Base-by-base conservation (phyloP, 495 filamentous ascomycete genomes). In the Platismatia glauca region DNA sequence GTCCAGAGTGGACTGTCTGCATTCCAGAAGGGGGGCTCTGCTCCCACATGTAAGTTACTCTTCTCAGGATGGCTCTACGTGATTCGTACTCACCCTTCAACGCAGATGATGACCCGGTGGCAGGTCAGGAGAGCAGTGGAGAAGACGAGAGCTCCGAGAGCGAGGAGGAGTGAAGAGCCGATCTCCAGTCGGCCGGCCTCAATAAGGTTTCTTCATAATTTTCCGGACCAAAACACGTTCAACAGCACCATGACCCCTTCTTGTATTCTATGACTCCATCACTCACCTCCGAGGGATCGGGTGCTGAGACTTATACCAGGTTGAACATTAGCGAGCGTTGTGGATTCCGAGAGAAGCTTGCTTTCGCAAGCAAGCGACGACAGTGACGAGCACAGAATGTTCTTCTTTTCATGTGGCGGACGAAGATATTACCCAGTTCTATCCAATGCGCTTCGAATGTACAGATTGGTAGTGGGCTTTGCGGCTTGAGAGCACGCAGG, bases 1-100 rank as follows among this genome's bases (percentile, higher is more conserved):
- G 83, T 98, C 22, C 80, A 86, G 71, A 82, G 76, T 67, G 79
- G 77, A 46, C 70, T 81, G 9, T 78, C 76, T 29, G 75, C 77
- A 20, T 82, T 82, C 71, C 70, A 77, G 18, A 70, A 70, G 20
- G 59, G 62, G 60, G 77, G 65, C 24, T 61, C 74, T 56, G 75
- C 58, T 46, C 38, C 61, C 31, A 16, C 27, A 53, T 46, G 63
- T 69, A 58, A 66, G 66, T 68, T 20, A 22, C n/a, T n/a, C 22
- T 27, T 33, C 2, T 35, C 37, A 6, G 24, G 13, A 20, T 53
- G 46, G 27, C 37, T 35, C 27, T 13, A 37, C 29, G 39, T 27
- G 33, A 53, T 11, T 27, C 29, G 13, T 43, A 44, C 65, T 67
- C 50, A 68, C 64, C 37, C 13, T 27, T 22, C 3, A 46, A 43